A percentile compares a stretch with the other conserved stretches of the same genome.
Evolutionary conservation across 441 rosid species (phyloP).

Genomic region (Adansonia rubrostipa): DNA sequence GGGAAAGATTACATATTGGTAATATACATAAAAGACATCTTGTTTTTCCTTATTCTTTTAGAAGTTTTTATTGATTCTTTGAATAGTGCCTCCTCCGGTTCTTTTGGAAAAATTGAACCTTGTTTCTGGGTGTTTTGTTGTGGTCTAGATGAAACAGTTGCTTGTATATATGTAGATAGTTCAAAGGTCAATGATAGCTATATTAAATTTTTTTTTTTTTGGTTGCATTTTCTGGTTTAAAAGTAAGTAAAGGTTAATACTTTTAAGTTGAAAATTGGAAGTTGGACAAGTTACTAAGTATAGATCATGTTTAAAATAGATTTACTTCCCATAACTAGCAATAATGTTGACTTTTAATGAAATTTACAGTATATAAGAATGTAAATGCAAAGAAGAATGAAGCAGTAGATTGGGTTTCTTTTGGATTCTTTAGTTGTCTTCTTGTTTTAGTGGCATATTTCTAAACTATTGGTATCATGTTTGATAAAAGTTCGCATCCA

Average conservation of each 20-base stretch:
- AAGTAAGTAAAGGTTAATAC: background rate
- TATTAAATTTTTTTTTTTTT: background rate
- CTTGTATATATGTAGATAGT: background rate
- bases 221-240: background rate
- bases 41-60: background rate
- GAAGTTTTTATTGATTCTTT: background rate
- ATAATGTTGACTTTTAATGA: background rate
- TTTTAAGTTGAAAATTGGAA: background rate
- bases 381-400: conserved; percentile 10
- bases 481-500: conserved; percentile 21
- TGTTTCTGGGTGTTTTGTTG: background rate
- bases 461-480: background rate
- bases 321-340: background rate
- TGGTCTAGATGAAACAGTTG: conserved; percentile 11
- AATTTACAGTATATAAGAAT: background rate
- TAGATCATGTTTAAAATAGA: conserved; percentile 19
- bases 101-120: background rate
- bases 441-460: background rate
- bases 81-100: background rate
- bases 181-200: conserved; percentile 3
- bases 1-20: conserved; percentile 72
- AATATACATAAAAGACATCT: background rate
- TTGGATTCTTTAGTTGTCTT: background rate
- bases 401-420: background rate
- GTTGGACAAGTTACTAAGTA: background rate